These are phyloP conservation scores for Desmodesmus armatus DNA, from an alignment of 139 green algal species.

Conservation along the genomic window DNA sequence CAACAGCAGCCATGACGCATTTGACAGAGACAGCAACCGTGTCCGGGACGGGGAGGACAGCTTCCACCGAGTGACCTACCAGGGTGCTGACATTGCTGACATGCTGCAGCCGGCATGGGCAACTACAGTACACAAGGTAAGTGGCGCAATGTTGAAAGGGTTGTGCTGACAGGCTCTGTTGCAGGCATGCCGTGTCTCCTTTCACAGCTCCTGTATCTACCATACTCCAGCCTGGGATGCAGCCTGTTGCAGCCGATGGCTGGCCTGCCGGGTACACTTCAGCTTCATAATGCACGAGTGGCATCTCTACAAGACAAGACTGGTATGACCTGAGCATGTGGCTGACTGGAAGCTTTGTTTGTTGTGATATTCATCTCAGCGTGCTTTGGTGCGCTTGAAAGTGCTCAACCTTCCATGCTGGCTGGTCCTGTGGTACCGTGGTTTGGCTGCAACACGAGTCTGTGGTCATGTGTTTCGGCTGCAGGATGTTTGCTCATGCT, in stretches of 20 bases:
- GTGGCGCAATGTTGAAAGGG: not conserved
- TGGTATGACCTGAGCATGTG: too few relatives aligned
- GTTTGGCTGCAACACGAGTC: too few relatives aligned
- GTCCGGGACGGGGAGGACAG: too few relatives aligned
- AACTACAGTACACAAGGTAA: constrained; percentile 87
- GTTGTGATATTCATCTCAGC: too few relatives aligned
- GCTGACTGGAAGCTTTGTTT: too few relatives aligned
- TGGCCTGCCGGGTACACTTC: not conserved
- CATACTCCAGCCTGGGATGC: not conserved
- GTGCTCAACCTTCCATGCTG: too few relatives aligned
- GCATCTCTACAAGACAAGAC: not conserved
- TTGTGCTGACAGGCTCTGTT: not conserved
- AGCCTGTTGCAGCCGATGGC: not conserved
- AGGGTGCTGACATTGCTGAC: constrained; percentile 8
- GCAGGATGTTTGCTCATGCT: not conserved
- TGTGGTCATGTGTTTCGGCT: too few relatives aligned
- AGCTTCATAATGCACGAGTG: not conserved
- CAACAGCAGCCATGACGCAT: too few relatives aligned
- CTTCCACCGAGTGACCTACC: constrained; percentile 15
- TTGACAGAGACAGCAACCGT: too few relatives aligned
- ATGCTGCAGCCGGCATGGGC: constrained; percentile 81
- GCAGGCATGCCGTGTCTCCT: too few relatives aligned
- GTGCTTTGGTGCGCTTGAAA: too few relatives aligned
- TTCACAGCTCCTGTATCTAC: not conserved
- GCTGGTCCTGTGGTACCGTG: too few relatives aligned